A percentile compares a stretch with the other conserved stretches of the same genome.
Conservation (phyloP, 768 basidiomycete species). For the Kwoniella botswanensis region DNA sequence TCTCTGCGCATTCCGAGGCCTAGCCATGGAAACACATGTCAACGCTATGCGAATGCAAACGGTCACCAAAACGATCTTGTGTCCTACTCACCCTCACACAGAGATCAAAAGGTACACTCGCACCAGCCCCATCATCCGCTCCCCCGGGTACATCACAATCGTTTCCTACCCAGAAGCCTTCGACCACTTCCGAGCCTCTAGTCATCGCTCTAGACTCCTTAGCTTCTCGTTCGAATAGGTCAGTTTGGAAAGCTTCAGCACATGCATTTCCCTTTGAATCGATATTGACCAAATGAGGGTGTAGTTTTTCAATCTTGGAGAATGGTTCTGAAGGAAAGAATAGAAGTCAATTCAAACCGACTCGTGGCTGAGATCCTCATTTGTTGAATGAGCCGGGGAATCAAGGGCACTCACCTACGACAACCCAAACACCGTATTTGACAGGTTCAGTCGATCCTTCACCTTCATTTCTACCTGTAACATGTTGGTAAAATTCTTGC, state of each 20-base stretch:
- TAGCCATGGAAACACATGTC: slow-evolving; percentile 1
- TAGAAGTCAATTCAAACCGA: background rate
- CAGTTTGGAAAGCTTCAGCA: slow-evolving; percentile 35
- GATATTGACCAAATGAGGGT: slow-evolving; percentile 51
- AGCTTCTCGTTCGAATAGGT: slow-evolving; percentile 54
- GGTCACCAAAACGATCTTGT: background rate
- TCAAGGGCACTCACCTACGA: slow-evolving; percentile 45
- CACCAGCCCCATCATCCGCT: slow-evolving; percentile 32
- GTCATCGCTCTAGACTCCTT: slow-evolving; percentile 49
- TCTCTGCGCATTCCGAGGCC: slow-evolving; percentile 44
- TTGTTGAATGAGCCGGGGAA: background rate
- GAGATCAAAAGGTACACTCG: slow-evolving; percentile 38
- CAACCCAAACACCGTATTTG: slow-evolving; percentile 56
- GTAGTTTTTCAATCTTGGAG: slow-evolving; percentile 44
- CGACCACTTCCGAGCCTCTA: slow-evolving; percentile 50
- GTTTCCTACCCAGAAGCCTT: slow-evolving; percentile 55
- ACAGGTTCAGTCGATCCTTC: slow-evolving; percentile 50
- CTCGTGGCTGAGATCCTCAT: background rate
- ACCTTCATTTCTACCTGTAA: slow-evolving; percentile 15
- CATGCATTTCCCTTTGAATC: slow-evolving; percentile 35
- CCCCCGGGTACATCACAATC: slow-evolving; percentile 48
- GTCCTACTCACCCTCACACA: slow-evolving; percentile 34
- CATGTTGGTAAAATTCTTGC: slow-evolving; percentile 40
- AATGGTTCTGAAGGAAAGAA: slow-evolving; percentile 49
- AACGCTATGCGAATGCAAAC: background rate